These are phyloP conservation scores for Ceratocystis diversiconidia DNA, from an alignment of 2,329 filamentous ascomycete species.

Conservation along the genomic window DNA sequence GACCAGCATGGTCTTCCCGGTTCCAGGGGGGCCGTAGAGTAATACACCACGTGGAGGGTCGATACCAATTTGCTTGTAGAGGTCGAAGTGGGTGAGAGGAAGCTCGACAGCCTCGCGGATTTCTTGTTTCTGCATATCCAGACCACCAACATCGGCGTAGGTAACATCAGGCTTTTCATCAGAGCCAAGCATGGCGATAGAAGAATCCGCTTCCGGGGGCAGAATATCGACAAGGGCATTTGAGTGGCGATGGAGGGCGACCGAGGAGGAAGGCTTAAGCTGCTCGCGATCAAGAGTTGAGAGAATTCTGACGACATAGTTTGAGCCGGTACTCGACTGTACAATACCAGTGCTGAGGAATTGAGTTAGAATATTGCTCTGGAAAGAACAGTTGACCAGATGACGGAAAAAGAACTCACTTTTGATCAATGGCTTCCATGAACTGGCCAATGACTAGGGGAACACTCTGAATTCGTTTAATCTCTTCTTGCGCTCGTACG, in stretches of 20 bases:
- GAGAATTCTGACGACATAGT: conserved; percentile 96
- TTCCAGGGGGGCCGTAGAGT: conserved; percentile 89
- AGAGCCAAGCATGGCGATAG: conserved; percentile 91
- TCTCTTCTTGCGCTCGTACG: conserved; percentile 94
- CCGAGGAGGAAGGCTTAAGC: conserved; percentile 93
- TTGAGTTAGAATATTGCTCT: conserved; percentile 15
- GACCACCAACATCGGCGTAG: conserved; percentile 90
- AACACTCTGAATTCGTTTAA: conserved; percentile 98
- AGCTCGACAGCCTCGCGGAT: conserved; percentile 96
- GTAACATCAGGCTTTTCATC: conserved; percentile 98
- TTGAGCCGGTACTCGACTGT: conserved; percentile 93
- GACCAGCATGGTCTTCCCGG: conserved; percentile 92
- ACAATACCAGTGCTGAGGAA: conserved; percentile 80
- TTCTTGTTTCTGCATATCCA: conserved; percentile 99
- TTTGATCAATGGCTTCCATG: conserved; percentile 99
- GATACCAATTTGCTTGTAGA: conserved; percentile 98
- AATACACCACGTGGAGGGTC: conserved; percentile 93
- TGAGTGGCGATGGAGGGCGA: conserved; percentile 93
- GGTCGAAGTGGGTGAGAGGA: conserved; percentile 90
- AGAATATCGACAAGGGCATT: conserved; percentile 97
- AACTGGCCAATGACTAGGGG: conserved; percentile 97
- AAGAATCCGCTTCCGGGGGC: conserved; percentile 95
- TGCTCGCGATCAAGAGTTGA: conserved; percentile 96
- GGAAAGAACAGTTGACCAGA: conserved; percentile 17
- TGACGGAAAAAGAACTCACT: conserved; percentile 40